Conservation (phyloP, 176 grass and related monocot species). For the Aechmea fasciata region DNA sequence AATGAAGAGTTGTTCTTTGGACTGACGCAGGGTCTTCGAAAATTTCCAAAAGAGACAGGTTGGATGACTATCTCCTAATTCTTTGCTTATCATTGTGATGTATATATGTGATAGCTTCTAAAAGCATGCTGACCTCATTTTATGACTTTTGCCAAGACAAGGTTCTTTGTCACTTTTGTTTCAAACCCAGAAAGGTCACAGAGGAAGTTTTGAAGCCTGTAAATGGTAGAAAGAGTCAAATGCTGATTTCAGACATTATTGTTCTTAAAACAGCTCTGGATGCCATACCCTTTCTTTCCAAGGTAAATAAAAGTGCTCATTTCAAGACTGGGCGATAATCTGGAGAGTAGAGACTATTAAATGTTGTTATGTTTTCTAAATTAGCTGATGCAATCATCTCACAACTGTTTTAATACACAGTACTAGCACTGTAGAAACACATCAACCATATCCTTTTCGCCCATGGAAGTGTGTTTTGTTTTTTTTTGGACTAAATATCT, state of each 20-base stretch:
- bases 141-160: constrained; percentile 40
- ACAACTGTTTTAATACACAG: not conserved
- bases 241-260: constrained; percentile 88
- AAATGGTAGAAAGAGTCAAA: constrained; percentile 77
- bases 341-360: too few species aligned
- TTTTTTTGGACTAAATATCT: constrained; percentile 2
- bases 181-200: constrained; percentile 70
- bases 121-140: too few species aligned
- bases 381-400: not conserved
- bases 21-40: constrained; percentile 82
- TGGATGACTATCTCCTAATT: constrained; percentile 13
- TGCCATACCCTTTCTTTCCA: constrained; percentile 82
- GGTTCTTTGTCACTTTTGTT: constrained; percentile 93
- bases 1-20: constrained; percentile 95
- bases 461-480: not conserved
- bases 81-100: constrained; percentile 12
- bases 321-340: not conserved
- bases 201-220: constrained; percentile 50
- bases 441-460: constrained; percentile 2
- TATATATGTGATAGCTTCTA: not conserved
- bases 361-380: not conserved
- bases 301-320: constrained; percentile 30
- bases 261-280: constrained; percentile 94
- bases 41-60: constrained; percentile 99
- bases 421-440: constrained; percentile 10